Percentiles rank a stretch among this genome's conserved stretches.
Evolutionary conservation across 805 yeast species (phyloP).

Genomic region (Saturnispora saitoi): DNA sequence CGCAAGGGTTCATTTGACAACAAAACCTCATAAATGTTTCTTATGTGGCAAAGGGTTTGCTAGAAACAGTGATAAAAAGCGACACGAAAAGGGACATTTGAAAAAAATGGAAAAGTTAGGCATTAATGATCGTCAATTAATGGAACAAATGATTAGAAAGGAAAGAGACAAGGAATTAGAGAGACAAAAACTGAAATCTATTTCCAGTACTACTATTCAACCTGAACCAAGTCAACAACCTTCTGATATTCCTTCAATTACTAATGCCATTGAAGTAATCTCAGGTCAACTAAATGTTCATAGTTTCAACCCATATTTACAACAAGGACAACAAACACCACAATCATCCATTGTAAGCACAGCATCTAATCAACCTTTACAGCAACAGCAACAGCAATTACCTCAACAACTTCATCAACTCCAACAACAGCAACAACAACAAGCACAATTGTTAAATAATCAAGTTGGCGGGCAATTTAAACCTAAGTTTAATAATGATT

Average conservation of each 20-base stretch:
- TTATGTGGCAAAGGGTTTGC: slow-evolving; percentile 14
- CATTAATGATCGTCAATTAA: slow-evolving; percentile 6
- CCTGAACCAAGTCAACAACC: not conserved
- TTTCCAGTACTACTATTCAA: slow-evolving; percentile 6
- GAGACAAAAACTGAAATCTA: slow-evolving; percentile 7
- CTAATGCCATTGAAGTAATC: slow-evolving; percentile 8
- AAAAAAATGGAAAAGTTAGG: slow-evolving; percentile 9
- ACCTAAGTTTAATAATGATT: slow-evolving; percentile 8
- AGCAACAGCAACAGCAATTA: not conserved
- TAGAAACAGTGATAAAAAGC: slow-evolving; percentile 12
- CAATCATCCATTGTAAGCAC: not conserved
- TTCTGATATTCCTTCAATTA: slow-evolving; percentile 4
- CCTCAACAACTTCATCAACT: not conserved
- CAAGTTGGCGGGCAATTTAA: slow-evolving; percentile 6
- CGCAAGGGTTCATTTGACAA: slow-evolving; percentile 12
- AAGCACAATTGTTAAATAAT: not conserved
- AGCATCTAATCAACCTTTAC: not conserved
- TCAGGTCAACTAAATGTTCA: slow-evolving; percentile 8
- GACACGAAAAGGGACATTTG: slow-evolving; percentile 13
- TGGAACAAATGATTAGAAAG: slow-evolving; percentile 10
- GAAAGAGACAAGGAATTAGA: slow-evolving; percentile 10
- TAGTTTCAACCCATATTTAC: slow-evolving; percentile 1
- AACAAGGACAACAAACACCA: slow-evolving; percentile 4
- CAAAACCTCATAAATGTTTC: slow-evolving; percentile 13
- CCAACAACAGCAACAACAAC: not conserved